Percentiles rank a stretch among this genome's conserved stretches.
These are phyloP conservation scores for Komagataella pseudopastoris DNA, from an alignment of 805 yeast genomes.

Conservation along the genomic window DNA sequence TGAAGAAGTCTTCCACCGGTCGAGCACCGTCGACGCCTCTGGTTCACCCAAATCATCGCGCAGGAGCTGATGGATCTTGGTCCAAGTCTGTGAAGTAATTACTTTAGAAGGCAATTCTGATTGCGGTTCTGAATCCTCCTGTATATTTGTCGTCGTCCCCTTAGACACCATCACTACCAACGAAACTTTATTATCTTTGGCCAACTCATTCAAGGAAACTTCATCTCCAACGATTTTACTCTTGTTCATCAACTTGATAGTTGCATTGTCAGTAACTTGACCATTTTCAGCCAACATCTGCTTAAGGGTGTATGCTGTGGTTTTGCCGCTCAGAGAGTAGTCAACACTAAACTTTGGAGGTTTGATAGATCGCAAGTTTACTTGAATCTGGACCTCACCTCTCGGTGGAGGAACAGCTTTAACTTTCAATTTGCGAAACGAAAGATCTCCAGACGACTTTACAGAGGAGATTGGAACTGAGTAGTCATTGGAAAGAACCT, in stretches of 20 bases:
- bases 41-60: background rate
- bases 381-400: conserved; percentile 1
- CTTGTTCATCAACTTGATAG: conserved; percentile 33
- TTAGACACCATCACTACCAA: background rate
- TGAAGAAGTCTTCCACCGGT: background rate
- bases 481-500: background rate
- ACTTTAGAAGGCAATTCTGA: background rate
- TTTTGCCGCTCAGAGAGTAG: conserved; percentile 6
- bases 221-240: conserved; percentile 37
- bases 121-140: background rate
- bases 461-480: background rate
- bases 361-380: conserved; percentile 50
- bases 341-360: conserved; percentile 47
- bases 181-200: conserved; percentile 3
- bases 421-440: background rate
- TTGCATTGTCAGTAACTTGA: conserved; percentile 16
- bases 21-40: background rate
- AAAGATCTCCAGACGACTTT: background rate
- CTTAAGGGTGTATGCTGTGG: conserved; percentile 23
- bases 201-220: conserved; percentile 12
- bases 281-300: conserved; percentile 17
- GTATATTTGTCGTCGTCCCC: background rate
- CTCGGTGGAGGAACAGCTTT: background rate
- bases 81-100: background rate
- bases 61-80: background rate